These are phyloP conservation scores for Chlorella sp. DNA, from an alignment of 139 green algal species.

Conservation along the genomic window DNA sequence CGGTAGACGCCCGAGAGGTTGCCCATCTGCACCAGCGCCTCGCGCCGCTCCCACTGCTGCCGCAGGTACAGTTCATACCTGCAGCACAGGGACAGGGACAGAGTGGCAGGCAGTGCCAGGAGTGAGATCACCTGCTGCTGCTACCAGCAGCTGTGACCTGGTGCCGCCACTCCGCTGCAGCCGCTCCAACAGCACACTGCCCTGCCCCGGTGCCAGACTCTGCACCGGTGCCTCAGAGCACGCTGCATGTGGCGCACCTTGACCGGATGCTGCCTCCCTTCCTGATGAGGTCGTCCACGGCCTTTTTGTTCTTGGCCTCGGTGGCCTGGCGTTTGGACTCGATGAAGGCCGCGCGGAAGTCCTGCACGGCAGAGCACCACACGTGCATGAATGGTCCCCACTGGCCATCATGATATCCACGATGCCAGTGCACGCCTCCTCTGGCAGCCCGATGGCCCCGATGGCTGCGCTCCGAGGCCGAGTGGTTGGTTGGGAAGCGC, in stretches of 20 bases:
- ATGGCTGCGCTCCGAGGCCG: neutral
- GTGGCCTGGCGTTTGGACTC: constrained; percentile 11
- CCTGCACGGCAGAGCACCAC: constrained; percentile 10
- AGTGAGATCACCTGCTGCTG: no score
- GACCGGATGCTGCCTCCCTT: constrained; percentile 23
- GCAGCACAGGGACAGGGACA: neutral
- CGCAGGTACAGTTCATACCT: constrained; percentile 30
- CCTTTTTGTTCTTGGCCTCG: constrained; percentile 20
- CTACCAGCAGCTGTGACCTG: no score
- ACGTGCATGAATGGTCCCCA: neutral
- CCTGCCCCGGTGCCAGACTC: no score
- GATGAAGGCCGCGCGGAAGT: constrained; percentile 21
- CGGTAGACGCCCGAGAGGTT: constrained; percentile 32
- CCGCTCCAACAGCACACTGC: no score
- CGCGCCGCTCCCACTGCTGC: constrained; percentile 38
- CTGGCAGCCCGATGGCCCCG: neutral
- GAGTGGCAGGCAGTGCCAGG: no score
- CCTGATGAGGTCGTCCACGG: constrained; percentile 25
- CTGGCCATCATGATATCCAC: neutral
- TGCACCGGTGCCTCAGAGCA: no score
- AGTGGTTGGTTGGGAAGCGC: neutral
- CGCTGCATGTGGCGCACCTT: constrained; percentile 11
- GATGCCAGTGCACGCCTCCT: neutral
- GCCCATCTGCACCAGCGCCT: constrained; percentile 31
- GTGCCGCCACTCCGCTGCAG: no score